Conservation (phyloP, 208 protist species). For the Zelonia costaricensis region DNA sequence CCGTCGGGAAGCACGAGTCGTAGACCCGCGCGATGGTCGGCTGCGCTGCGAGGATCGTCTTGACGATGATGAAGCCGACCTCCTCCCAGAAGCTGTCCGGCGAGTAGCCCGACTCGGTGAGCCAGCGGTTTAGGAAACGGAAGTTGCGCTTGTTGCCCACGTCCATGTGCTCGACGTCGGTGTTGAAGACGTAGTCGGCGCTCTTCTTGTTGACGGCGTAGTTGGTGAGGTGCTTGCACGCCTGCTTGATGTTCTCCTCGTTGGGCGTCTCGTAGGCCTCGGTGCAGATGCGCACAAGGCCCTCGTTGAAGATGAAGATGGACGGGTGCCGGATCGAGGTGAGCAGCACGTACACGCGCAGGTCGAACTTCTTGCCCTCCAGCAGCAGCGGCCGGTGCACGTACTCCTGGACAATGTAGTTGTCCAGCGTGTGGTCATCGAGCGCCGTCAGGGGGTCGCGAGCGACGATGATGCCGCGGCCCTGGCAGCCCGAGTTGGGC, state of each 20-base stretch:
- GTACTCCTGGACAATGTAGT: slow-evolving; percentile 95
- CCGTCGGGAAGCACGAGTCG: slow-evolving; percentile 88
- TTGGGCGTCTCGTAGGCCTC: slow-evolving; percentile 88
- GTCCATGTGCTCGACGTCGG: slow-evolving; percentile 62
- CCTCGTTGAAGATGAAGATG: slow-evolving; percentile 94
- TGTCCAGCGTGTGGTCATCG: slow-evolving; percentile 71
- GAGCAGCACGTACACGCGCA: slow-evolving; percentile 96
- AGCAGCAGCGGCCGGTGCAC: slow-evolving; percentile 90
- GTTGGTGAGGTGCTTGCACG: slow-evolving; percentile 97
- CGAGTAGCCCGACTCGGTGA: slow-evolving; percentile 59
- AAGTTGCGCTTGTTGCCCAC: slow-evolving; percentile 94
- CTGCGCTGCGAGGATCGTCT: slow-evolving; percentile 93
- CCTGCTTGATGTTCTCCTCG: slow-evolving; percentile 78
- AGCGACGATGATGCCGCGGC: slow-evolving; percentile 93
- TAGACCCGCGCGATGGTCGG: slow-evolving; percentile 90
- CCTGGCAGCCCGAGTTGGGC: slow-evolving; percentile 93
- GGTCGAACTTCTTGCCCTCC: slow-evolving; percentile 95
- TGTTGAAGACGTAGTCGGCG: slow-evolving; percentile 92
- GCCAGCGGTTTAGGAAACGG: slow-evolving; percentile 85
- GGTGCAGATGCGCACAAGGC: slow-evolving; percentile 95
- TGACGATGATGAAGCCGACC: slow-evolving; percentile 86
- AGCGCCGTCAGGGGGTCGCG: slow-evolving; percentile 79
- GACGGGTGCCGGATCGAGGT: slow-evolving; percentile 86
- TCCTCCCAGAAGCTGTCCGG: slow-evolving; percentile 68
- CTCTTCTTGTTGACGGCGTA: slow-evolving; percentile 96